Base-by-base conservation (phyloP, 352 stramenopile species). In the Globisporangium ultimum region DNA sequence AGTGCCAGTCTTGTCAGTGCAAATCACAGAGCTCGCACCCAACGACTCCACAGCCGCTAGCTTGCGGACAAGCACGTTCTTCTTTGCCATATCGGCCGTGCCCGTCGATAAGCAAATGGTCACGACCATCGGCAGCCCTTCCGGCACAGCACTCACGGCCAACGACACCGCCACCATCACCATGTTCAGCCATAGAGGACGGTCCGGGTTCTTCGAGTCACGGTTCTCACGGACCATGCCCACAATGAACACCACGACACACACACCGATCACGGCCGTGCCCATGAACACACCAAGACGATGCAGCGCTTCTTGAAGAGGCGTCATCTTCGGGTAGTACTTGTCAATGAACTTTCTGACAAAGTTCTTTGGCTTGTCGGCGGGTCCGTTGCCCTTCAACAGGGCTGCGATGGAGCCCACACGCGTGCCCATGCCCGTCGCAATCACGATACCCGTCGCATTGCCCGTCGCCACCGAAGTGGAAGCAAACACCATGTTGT, bases 1-100 rank as follows among this genome's bases (percentile, higher is more conserved):
- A 8, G 95, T 98, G 12, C 95, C 95, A 0, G 95, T 98, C 77
- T 98, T 98, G 71, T 98, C 95, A 0, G 82, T 91, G 48, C 81
- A 98, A 49, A 97, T 95, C 0, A 98, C 91, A 5, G 90, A 97
- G 2, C 91, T 94, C 7, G 94, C 89, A 15, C 86, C 90, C 51
- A 98, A 87, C 32, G 79, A 89, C 62, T 91, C 74, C 12, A 91
- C 76, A 6, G 92, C 80, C 6, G 87, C 78, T n/a, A 97, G 75
- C 63, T 97, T 95, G 48, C 90, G 87, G 3, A 97, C 83, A 0
- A 95, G 76, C 41, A 91, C 85, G 61, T 91, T 76, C 64, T 89
- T 84, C 53, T 77, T 77, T 32, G 87, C 71, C 86, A 95, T 94
- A n/a, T 80, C 74, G 2, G 77, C 76, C 9, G 82, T 91, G 15